Conservation (phyloP, 164 flowering plant genomes). For the Kalanchoe fedtschenkoi region DNA sequence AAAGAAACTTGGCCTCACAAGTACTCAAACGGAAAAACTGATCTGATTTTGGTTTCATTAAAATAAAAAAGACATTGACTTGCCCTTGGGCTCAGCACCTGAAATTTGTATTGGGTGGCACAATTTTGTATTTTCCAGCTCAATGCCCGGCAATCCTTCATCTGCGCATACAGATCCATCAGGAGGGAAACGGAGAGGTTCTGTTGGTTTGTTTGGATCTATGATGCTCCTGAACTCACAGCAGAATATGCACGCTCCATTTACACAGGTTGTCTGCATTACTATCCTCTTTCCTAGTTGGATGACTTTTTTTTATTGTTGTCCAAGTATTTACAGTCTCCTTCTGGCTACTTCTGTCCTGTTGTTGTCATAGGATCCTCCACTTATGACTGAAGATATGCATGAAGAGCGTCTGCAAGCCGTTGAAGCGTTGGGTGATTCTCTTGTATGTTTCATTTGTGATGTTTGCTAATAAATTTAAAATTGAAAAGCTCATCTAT, state of each 20-base stretch:
- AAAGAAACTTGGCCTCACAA: not conserved
- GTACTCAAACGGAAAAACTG: not conserved
- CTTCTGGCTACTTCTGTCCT: not conserved
- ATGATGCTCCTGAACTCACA: constrained; percentile 83
- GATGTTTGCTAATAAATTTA: not conserved
- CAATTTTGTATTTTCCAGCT: constrained; percentile 1
- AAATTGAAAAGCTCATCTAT: not conserved
- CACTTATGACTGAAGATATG: constrained; percentile 99
- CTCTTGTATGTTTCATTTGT: constrained; percentile 51
- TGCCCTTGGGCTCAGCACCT: not conserved
- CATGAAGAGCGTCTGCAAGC: constrained; percentile 92
- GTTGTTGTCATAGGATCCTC: constrained; percentile 51
- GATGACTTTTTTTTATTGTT: not conserved
- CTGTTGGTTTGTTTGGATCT: constrained; percentile 64
- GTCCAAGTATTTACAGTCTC: not conserved
- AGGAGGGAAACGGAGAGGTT: constrained; percentile 45
- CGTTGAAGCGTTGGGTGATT: constrained; percentile 63
- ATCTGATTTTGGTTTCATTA: not conserved
- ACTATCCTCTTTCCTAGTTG: not conserved
- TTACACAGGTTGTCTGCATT: constrained; percentile 53
- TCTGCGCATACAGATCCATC: constrained; percentile 22
- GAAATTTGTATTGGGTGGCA: not conserved
- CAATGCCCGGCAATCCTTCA: constrained; percentile 12
- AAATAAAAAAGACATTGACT: not conserved
- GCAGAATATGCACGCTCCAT: constrained; percentile 82